These are phyloP conservation scores for Xylaria sp. DNA, from an alignment of 2,329 filamentous ascomycete genomes.

Conservation along the genomic window DNA sequence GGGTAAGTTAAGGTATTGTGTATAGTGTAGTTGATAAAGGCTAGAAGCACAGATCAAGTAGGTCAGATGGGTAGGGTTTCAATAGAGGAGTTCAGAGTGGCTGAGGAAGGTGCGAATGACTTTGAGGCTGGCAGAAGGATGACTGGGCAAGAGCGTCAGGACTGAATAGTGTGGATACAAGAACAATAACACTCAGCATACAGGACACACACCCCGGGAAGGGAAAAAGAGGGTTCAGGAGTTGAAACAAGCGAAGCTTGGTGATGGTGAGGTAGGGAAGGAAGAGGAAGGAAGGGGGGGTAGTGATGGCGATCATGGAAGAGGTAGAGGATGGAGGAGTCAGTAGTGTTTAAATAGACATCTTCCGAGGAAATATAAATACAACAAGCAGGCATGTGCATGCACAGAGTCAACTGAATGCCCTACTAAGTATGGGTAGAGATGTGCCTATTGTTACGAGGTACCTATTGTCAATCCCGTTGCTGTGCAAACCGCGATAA, in stretches of 20 bases:
- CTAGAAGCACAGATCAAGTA: neutral
- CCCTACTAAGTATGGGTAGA: neutral
- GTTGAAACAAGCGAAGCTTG: slow-evolving; percentile 2
- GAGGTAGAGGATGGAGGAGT: neutral
- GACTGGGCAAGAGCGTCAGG: slow-evolving; percentile 3
- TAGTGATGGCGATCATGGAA: neutral
- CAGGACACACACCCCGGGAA: neutral
- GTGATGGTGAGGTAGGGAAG: neutral
- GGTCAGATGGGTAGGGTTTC: neutral
- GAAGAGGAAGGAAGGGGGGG: neutral
- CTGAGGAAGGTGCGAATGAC: slow-evolving; percentile 6
- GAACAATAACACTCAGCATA: slow-evolving; percentile 11
- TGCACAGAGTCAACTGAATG: neutral
- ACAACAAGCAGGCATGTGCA: neutral
- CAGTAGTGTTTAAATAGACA: neutral
- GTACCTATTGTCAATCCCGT: neutral
- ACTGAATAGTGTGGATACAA: neutral
- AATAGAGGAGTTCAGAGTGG: neutral
- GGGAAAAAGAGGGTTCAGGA: neutral
- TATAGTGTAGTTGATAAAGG: neutral
- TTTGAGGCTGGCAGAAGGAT: neutral
- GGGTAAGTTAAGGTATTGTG: neutral
- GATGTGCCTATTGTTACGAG: slow-evolving; percentile 7
- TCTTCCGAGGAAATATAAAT: neutral
- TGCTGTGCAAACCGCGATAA: slow-evolving; percentile 8